These are phyloP conservation scores for Lonicera japonica DNA, from an alignment of 129 eudicot species.

Conservation along the genomic window DNA sequence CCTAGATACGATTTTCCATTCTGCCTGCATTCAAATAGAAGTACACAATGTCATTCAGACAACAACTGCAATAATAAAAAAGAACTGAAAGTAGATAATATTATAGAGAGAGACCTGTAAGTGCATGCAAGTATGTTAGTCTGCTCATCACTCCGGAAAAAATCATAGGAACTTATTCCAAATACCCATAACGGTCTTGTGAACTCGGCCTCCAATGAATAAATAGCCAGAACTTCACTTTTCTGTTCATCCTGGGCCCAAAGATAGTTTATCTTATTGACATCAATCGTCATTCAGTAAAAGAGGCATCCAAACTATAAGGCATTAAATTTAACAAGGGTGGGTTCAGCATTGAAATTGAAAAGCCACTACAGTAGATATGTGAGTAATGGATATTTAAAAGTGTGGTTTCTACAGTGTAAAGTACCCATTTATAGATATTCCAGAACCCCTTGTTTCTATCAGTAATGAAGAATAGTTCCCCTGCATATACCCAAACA, in stretches of 20 bases:
- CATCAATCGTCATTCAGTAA: neutral
- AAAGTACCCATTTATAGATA: slow-evolving; percentile 44
- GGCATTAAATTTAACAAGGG: neutral
- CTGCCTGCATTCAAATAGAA: slow-evolving; percentile 23
- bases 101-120: slow-evolving; percentile 33
- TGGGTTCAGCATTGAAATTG: neutral
- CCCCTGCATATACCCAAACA: slow-evolving; percentile 35
- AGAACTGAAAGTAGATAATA: neutral
- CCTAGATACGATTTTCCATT: slow-evolving; percentile 55
- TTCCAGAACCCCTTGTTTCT: slow-evolving; percentile 56
- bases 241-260: slow-evolving; percentile 34
- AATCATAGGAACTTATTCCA: slow-evolving; percentile 46
- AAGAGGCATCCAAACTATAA: neutral
- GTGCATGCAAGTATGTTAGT: slow-evolving; percentile 46
- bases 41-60: neutral
- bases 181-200: slow-evolving; percentile 54
- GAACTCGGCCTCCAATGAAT: slow-evolving; percentile 59
- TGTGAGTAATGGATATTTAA: neutral
- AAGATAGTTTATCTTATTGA: slow-evolving; percentile 1
- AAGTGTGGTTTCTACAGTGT: neutral
- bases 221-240: slow-evolving; percentile 35
- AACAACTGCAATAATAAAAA: neutral
- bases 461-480: slow-evolving; percentile 50
- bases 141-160: slow-evolving; percentile 20
- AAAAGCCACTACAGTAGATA: neutral